These are phyloP conservation scores for Taphrina communis DNA, from an alignment of 1,139 yeast species.

Conservation along the genomic window DNA sequence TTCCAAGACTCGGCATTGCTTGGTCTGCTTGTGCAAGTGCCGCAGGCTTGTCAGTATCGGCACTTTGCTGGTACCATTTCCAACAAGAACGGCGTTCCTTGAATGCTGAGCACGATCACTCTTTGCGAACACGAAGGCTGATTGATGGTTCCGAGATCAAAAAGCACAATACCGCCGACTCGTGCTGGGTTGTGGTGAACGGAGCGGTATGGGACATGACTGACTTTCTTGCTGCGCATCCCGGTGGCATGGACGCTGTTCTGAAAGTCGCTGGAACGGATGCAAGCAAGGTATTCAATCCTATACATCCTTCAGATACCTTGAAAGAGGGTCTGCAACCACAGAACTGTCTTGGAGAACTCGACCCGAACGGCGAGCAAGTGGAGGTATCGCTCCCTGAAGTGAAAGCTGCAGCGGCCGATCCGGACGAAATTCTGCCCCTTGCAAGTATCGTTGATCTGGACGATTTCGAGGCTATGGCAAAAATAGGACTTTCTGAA, in stretches of 20 bases:
- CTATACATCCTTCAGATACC: constrained; percentile 84
- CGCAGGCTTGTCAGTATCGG: neutral
- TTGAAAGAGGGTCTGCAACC: constrained; percentile 66
- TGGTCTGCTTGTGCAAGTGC: constrained; percentile 5
- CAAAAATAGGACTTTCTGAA: constrained; percentile 66
- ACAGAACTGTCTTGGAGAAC: constrained; percentile 47
- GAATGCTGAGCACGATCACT: constrained; percentile 1
- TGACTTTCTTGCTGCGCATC: constrained; percentile 76
- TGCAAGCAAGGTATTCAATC: constrained; percentile 54
- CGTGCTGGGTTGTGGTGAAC: constrained; percentile 61
- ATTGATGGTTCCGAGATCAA: constrained; percentile 53
- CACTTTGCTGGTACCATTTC: neutral
- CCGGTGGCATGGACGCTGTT: constrained; percentile 83
- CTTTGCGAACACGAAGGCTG: constrained; percentile 5
- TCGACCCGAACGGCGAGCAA: constrained; percentile 49
- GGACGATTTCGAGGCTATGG: constrained; percentile 82
- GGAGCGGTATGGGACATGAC: constrained; percentile 74
- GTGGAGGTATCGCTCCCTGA: constrained; percentile 67
- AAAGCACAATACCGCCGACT: constrained; percentile 70
- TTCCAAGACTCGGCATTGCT: neutral
- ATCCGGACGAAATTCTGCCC: constrained; percentile 8
- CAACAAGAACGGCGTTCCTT: constrained; percentile 1
- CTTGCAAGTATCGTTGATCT: constrained; percentile 48
- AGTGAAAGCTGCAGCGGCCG: constrained; percentile 61
- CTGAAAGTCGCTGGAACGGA: constrained; percentile 78